Percentiles rank a stretch among this genome's conserved stretches.
These are phyloP conservation scores for Picea glauca DNA, from an alignment of 75 land plant genomes.

Conservation along the genomic window DNA sequence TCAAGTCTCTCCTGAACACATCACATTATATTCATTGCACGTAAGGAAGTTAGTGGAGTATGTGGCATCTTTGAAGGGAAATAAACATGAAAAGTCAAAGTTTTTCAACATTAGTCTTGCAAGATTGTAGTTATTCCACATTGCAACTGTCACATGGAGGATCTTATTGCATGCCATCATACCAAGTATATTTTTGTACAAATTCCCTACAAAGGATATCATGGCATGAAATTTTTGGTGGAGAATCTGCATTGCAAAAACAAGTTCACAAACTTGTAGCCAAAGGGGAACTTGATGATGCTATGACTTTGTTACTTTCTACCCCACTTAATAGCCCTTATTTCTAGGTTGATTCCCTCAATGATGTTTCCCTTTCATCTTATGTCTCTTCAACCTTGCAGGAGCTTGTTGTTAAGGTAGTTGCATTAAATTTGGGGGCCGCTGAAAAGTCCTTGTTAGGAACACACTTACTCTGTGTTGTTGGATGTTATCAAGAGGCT, in stretches of 20 bases:
- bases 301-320: no score
- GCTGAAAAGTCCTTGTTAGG: no score
- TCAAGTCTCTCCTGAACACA: background rate
- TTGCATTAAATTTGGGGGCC: no score
- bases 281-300: no score
- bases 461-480: no score
- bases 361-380: no score
- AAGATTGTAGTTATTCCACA: background rate
- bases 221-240: conserved; percentile 91
- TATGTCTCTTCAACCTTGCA: no score
- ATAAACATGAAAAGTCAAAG: background rate
- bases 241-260: conserved; percentile 83
- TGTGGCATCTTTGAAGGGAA: background rate
- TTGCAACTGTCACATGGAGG: conserved; percentile 25
- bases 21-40: conserved; percentile 1
- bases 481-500: conserved; percentile 93
- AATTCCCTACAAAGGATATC: conserved; percentile 76
- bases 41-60: no score
- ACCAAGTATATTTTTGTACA: conserved; percentile 63
- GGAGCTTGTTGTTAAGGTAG: no score
- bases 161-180: conserved; percentile 53
- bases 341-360: no score
- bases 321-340: no score
- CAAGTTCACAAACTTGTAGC: conserved; percentile 45
- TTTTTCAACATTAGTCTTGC: background rate